These are phyloP conservation scores for Alectoria sarmentosa DNA, from an alignment of 495 filamentous ascomycete species.

Conservation along the genomic window DNA sequence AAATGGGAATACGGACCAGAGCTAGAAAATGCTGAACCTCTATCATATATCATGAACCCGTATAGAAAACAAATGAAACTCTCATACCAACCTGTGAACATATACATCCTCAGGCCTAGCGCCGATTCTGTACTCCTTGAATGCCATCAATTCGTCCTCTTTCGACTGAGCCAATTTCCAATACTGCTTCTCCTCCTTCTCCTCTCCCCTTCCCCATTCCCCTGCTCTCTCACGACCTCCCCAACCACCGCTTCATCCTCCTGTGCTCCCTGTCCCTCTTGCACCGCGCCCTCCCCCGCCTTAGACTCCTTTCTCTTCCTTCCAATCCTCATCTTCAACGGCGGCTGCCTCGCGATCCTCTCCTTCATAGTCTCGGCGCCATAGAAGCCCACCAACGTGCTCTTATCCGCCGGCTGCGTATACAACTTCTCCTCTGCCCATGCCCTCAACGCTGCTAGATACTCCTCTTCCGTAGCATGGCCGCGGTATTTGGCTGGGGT, in stretches of 20 bases:
- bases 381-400: constrained; percentile 7
- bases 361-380: constrained; percentile 15
- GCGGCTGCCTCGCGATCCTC: constrained; percentile 8
- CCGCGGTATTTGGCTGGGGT: constrained; percentile 7
- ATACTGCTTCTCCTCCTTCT: constrained; percentile 7
- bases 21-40: not conserved
- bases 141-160: constrained; percentile 10
- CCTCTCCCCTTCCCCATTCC: not conserved
- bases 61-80: not conserved
- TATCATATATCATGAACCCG: not conserved
- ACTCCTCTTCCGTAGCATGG: constrained; percentile 7
- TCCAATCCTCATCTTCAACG: not conserved
- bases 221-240: not conserved
- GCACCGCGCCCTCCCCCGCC: not conserved
- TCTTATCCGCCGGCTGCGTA: constrained; percentile 4
- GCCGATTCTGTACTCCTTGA: not conserved
- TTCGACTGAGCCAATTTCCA: constrained; percentile 13
- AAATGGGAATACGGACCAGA: not conserved
- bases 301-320: constrained; percentile 5
- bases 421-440: constrained; percentile 17
- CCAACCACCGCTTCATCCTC: not conserved
- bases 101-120: not conserved
- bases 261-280: not conserved
- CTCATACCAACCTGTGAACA: no score
- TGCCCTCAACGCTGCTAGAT: constrained; percentile 6